Base-by-base conservation (phyloP, 2,329 filamentous ascomycete genomes). In the Grosmannia serpens region DNA sequence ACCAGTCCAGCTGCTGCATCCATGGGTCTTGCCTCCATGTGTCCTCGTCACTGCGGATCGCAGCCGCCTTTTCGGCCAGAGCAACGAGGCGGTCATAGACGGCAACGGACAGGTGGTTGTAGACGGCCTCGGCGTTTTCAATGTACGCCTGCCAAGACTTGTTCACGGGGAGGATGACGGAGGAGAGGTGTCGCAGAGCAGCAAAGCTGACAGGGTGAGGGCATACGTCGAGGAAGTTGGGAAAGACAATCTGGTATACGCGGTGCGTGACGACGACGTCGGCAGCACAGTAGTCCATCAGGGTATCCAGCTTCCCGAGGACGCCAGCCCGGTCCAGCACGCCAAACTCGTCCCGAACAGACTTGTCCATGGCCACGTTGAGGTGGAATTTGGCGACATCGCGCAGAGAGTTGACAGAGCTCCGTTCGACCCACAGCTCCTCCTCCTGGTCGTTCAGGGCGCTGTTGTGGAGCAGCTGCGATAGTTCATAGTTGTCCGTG, bases 381-480 rank as follows among this genome's bases (percentile, higher is more conserved):
- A 96, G 89, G 69, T 99, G 94, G 63, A 99, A 99, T 69, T 96
- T 90, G 62, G 94, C 95, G 7, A 99, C 94, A 67, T 99, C 94
- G 24, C 91, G 83, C 46, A 99, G 74, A 0, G 94, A 99, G 72
- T 99, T 99, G 66, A 96, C 82, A 0, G 94, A 96, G 69, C 92
- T 97, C 69, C 90, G 81, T 57, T 91, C 90, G 4, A 99, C 89
- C 94, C 94, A 99, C 1, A 96, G 74, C 67, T 99, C 94, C 67
- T 97, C 94, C 68, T 97, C 92, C 64, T 96, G 89, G 58, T 95
- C 86, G 13, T 77, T 80, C 53, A 89, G 70, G 58, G 81, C 78
- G 47, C 82, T 82, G 57, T 81, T 85, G 60, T 87, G 82, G 4
- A 97, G 72, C 38, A 96, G 73, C 52, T 82, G 77, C 2, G 85